These are phyloP conservation scores for Hemileccinum rubropunctum DNA, from an alignment of 768 basidiomycete species.

Conservation along the genomic window DNA sequence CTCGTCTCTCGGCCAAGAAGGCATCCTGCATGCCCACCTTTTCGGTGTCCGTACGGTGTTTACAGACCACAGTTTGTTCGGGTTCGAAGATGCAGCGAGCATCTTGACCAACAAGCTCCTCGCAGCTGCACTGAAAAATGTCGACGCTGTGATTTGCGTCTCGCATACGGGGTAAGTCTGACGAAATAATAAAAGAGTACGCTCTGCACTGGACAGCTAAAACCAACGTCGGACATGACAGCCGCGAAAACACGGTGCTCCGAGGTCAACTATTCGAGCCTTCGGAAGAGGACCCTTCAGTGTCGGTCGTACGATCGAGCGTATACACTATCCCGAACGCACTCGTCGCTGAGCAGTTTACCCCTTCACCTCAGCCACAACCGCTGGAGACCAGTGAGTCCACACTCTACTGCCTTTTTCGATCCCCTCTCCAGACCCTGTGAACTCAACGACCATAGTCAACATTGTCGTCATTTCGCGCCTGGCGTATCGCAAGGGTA, in stretches of 20 bases:
- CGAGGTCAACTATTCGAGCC: slow-evolving; percentile 73
- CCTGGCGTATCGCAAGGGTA: slow-evolving; percentile 92
- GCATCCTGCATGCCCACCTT: slow-evolving; percentile 82
- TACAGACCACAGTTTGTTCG: slow-evolving; percentile 96
- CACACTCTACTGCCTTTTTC: background rate
- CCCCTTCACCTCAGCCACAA: slow-evolving; percentile 49
- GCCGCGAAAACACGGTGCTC: slow-evolving; percentile 96
- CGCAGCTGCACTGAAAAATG: slow-evolving; percentile 80
- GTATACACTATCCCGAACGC: slow-evolving; percentile 96
- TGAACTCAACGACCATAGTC: slow-evolving; percentile 44
- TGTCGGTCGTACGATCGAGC: slow-evolving; percentile 47
- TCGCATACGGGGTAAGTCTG: slow-evolving; percentile 86
- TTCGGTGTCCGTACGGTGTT: slow-evolving; percentile 90
- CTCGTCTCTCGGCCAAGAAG: slow-evolving; percentile 90
- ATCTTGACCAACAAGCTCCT: slow-evolving; percentile 97
- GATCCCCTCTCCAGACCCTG: background rate
- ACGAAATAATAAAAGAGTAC: background rate
- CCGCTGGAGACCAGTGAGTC: slow-evolving; percentile 56
- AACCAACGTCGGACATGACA: slow-evolving; percentile 27
- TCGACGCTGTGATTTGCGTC: slow-evolving; percentile 94
- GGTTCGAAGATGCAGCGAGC: slow-evolving; percentile 95
- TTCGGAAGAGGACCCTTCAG: slow-evolving; percentile 40
- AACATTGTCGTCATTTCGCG: slow-evolving; percentile 90
- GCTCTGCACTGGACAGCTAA: background rate
- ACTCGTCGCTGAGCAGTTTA: slow-evolving; percentile 82